A percentile compares a stretch with the other conserved stretches of the same genome.
phyloP scores from a whole-genome alignment of 139 green algal genomes.

The Trebouxia sp. region DNA sequence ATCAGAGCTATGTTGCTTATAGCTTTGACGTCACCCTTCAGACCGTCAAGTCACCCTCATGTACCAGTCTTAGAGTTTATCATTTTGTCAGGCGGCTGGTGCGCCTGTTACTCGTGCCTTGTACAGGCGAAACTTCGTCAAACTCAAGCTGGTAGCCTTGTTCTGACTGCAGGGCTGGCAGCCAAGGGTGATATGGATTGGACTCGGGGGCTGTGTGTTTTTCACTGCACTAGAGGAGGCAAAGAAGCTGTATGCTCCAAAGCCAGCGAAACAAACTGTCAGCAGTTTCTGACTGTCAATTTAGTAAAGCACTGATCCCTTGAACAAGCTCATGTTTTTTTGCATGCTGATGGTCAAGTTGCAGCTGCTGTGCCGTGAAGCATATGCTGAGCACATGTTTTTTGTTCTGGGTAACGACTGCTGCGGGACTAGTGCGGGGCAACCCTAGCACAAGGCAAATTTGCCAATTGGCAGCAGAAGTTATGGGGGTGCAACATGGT shows the following conservation, averaged over 20 bases:
- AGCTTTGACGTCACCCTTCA: no score
- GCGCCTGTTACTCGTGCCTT: background rate
- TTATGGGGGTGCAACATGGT: no score
- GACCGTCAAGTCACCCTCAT: no score
- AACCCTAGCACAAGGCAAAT: no score
- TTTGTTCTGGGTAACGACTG: no score
- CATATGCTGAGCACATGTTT: background rate
- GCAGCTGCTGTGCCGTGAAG: background rate
- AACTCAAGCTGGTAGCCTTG: background rate
- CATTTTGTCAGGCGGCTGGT: background rate
- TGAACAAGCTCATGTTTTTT: background rate
- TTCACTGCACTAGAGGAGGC: constrained; percentile 78
- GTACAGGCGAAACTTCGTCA: background rate
- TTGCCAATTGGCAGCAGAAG: no score
- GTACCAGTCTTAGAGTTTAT: no score
- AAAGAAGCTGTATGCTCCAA: constrained; percentile 61
- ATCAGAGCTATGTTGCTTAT: no score
- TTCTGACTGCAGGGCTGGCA: constrained; percentile 72
- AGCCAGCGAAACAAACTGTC: background rate
- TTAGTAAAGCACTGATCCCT: background rate
- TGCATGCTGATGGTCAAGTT: background rate
- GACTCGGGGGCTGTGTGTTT: constrained; percentile 91
- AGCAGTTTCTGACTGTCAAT: background rate
- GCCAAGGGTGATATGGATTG: constrained; percentile 96
- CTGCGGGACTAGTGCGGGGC: no score